Evolutionary conservation across 768 basidiomycete species (phyloP).

Genomic region (Russula lepida): DNA sequence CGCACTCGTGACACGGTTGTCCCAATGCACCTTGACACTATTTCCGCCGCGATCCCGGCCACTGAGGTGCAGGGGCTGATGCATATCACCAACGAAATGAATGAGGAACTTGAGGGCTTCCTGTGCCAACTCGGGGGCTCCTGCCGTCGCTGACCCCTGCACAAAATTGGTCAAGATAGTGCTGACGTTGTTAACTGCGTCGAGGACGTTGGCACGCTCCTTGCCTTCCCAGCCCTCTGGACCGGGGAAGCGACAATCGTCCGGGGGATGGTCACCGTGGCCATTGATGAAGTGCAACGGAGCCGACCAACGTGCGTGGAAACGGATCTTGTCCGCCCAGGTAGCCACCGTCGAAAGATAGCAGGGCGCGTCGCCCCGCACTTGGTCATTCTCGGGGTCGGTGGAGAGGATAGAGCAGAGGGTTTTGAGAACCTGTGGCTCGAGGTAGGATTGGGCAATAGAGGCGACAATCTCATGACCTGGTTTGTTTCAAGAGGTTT

Average conservation of each 20-base stretch:
- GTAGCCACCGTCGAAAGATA: slow-evolving; percentile 76
- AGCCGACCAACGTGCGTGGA: slow-evolving; percentile 51
- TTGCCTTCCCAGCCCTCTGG: slow-evolving; percentile 60
- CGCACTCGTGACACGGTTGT: slow-evolving; percentile 63
- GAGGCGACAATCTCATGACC: slow-evolving; percentile 93
- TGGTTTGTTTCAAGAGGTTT: slow-evolving; percentile 18
- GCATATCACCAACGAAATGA: slow-evolving; percentile 91
- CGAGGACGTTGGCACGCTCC: slow-evolving; percentile 58
- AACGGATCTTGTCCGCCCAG: slow-evolving; percentile 78
- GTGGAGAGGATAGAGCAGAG: slow-evolving; percentile 66
- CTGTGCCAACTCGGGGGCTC: slow-evolving; percentile 39
- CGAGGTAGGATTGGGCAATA: slow-evolving; percentile 86
- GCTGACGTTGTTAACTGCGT: slow-evolving; percentile 72
- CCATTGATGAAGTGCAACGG: slow-evolving; percentile 71
- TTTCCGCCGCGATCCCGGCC: slow-evolving; percentile 88
- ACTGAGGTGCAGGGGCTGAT: slow-evolving; percentile 87
- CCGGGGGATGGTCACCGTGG: slow-evolving; percentile 65
- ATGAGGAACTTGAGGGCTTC: slow-evolving; percentile 89
- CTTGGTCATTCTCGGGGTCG: slow-evolving; percentile 10
- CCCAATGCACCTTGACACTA: slow-evolving; percentile 63
- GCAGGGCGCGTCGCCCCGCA: slow-evolving; percentile 39
- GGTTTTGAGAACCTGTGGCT: slow-evolving; percentile 56
- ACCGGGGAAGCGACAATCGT: slow-evolving; percentile 73
- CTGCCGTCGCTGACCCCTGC: slow-evolving; percentile 14
- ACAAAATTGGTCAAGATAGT: slow-evolving; percentile 47